Conservation (phyloP, 129 eudicot genomes). For the Artemisia tridentata region DNA sequence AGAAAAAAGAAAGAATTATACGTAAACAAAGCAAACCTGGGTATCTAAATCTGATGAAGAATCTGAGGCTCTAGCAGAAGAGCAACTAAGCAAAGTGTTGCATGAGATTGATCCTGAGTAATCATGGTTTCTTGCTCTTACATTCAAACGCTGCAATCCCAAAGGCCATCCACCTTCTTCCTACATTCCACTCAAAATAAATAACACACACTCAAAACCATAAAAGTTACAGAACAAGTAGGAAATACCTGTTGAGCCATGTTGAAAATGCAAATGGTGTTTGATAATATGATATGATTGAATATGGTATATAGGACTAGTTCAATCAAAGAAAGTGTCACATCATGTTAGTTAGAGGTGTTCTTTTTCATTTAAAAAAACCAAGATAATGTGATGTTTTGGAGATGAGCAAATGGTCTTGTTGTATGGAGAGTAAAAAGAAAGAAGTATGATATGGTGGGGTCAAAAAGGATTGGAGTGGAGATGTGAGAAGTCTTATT, state of each 20-base stretch:
- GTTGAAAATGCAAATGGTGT: constrained; percentile 20
- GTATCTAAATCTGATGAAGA: constrained; percentile 76
- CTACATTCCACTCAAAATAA: constrained; percentile 33
- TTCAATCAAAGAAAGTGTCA: constrained; percentile 30
- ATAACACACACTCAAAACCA: not conserved
- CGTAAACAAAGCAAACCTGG: constrained; percentile 40
- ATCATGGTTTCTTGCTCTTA: constrained; percentile 57
- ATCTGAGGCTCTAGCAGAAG: constrained; percentile 51
- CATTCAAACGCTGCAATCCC: constrained; percentile 65
- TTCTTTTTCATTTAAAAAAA: constrained; percentile 12
- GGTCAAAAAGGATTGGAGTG: constrained; percentile 34
- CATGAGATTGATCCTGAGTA: constrained; percentile 66
- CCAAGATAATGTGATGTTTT: constrained; percentile 9
- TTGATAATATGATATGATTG: constrained; percentile 17
- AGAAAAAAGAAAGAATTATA: constrained; percentile 4
- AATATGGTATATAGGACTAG: constrained; percentile 17
- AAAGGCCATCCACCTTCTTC: constrained; percentile 89
- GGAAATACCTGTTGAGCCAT: constrained; percentile 41
- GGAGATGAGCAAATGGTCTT: constrained; percentile 24
- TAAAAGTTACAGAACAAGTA: not conserved
- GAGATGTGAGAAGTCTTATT: constrained; percentile 25
- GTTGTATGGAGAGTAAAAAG: constrained; percentile 31
- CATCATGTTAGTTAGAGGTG: constrained; percentile 29
- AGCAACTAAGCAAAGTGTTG: constrained; percentile 63
- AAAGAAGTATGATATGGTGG: constrained; percentile 35